Conservation (phyloP, 2,329 filamentous ascomycete genomes). For the Neonectria magnoliae region DNA sequence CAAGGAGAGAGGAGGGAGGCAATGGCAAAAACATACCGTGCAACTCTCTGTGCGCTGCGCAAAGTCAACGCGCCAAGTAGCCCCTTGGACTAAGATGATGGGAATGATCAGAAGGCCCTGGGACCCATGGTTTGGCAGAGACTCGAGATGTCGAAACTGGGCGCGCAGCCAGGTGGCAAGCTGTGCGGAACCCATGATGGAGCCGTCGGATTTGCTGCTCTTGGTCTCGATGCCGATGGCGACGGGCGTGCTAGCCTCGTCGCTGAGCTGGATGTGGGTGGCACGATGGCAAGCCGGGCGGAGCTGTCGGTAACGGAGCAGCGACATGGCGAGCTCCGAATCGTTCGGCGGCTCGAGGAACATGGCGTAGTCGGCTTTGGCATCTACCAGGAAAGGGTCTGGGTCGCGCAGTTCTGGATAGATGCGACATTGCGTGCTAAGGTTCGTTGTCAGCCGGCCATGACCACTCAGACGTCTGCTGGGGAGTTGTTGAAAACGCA, state of each 20-base stretch:
- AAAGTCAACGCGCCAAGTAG: constrained; percentile 24
- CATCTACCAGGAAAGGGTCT: constrained; percentile 5
- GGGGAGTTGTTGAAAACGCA: not conserved
- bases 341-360: constrained; percentile 3
- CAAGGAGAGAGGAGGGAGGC: not conserved
- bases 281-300: not conserved
- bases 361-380: constrained; percentile 10
- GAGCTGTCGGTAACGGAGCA: not conserved
- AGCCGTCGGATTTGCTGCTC: constrained; percentile 1
- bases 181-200: constrained; percentile 1
- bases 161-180: constrained; percentile 12
- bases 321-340: not conserved
- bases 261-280: constrained; percentile 7
- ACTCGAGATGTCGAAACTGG: constrained; percentile 23
- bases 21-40: constrained; percentile 5
- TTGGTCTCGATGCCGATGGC: constrained; percentile 7
- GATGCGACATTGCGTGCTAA: constrained; percentile 7
- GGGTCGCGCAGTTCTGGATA: constrained; percentile 6
- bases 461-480: not conserved
- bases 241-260: constrained; percentile 2
- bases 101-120: constrained; percentile 14
- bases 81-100: constrained; percentile 14
- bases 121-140: not conserved
- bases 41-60: constrained; percentile 5
- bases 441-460: not conserved